Evolutionary conservation across 345 rosid genomes (phyloP).

Genomic region (Ailanthus altissimus): DNA sequence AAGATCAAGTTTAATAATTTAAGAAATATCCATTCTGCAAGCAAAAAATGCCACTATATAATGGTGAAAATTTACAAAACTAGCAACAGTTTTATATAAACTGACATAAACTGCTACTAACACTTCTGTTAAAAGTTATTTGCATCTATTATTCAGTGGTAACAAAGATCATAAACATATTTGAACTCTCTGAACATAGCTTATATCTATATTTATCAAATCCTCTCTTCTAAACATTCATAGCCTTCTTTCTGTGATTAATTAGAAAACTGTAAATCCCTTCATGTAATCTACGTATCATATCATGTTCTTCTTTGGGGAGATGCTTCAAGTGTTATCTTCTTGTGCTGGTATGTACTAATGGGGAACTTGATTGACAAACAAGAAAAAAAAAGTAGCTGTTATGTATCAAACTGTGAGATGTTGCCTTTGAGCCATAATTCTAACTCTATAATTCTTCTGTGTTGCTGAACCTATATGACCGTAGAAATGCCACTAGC

Average conservation of each 20-base stretch:
- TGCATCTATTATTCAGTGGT: constrained; percentile 27
- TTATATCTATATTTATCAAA: constrained; percentile 17
- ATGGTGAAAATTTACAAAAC: constrained; percentile 8
- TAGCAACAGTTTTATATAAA: constrained; percentile 7
- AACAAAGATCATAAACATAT: constrained; percentile 25
- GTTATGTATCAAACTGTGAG: constrained; percentile 27
- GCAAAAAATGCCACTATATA: neutral
- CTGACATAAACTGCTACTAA: constrained; percentile 10
- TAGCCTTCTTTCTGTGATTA: constrained; percentile 32
- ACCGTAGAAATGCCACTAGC: constrained; percentile 36
- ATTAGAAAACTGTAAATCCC: constrained; percentile 33
- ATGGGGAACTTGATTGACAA: constrained; percentile 19
- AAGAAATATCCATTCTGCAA: neutral
- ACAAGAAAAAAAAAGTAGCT: constrained; percentile 2
- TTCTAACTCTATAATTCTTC: constrained; percentile 33
- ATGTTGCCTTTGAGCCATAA: constrained; percentile 30
- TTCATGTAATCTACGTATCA: constrained; percentile 32
- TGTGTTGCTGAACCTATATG: constrained; percentile 37
- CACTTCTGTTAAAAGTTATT: constrained; percentile 21
- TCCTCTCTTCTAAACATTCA: constrained; percentile 19
- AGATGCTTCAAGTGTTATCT: constrained; percentile 20
- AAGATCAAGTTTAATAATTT: neutral
- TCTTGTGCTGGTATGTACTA: constrained; percentile 37
- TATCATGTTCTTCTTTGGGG: constrained; percentile 29
- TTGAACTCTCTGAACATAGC: constrained; percentile 19